Evolutionary conservation across 139 green algal genomes (phyloP), one percentile per base, ranked within the genome.

Genomic region (Coelastrella sp.): DNA sequence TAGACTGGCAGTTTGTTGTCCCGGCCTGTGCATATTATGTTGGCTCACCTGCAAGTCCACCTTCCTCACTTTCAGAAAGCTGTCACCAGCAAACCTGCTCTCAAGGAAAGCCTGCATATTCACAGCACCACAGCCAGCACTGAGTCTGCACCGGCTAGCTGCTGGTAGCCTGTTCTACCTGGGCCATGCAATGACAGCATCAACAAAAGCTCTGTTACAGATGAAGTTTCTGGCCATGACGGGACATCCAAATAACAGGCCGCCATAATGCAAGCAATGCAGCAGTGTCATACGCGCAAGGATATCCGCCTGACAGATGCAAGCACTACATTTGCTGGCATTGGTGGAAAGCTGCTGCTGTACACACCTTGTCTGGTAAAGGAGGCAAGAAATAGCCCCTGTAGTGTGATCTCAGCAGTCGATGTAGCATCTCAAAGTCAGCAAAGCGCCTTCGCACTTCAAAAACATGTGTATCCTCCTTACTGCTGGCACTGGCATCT

Each of bases 351-450:
- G 8, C 61, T 19, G 61, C 8, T 19, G 61, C 10, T 19, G 11
- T 0, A 10, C 61, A 19, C 61, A 71, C 61, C 71, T 77, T 99
- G 83, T 98, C 96, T 14, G 98, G 98, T 75, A 98, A 91, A 2
- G 96, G 97, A 47, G 98, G 98, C 7, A 99, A 94, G 90, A 99
- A 98, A 92, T 96, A 98, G 58, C 98, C 98, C 4, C 95, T 91
- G 85, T 98, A 96, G 56, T 94, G 74, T 22, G 19, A 19, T 22
- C 13, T 57, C 77, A 83, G 77, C 54, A 64, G 54, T 23, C 97
- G 94, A 58, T 96, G 94, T 61, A 98, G 91, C 13, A 93, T 92
- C 92, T 98, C 97, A 94, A 98, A 98, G 85, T 98, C 96, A 10
- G 88, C 92, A 92, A 98, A 98, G 10, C 97, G 89, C 0, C 96